Evolutionary conservation across 495 filamentous ascomycete species (phyloP).

Genomic region (Rostrohypoxylon terebratum): DNA sequence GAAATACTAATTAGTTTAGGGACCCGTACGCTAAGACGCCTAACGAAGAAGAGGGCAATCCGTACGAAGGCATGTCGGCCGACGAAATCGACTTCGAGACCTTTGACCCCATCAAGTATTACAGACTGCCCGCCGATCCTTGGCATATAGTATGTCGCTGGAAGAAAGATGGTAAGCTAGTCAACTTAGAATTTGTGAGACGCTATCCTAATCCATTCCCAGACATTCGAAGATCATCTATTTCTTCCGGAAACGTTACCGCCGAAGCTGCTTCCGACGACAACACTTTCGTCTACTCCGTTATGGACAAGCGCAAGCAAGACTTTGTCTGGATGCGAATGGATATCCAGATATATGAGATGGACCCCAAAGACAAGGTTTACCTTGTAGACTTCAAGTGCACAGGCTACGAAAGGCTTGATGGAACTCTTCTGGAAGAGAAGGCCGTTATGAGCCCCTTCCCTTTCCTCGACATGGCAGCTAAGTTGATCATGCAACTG

Average conservation of each 20-base stretch:
- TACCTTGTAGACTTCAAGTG: conserved; percentile 99
- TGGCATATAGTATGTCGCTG: conserved; percentile 96
- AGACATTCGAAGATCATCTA: conserved; percentile 56
- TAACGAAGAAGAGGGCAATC: conserved; percentile 39
- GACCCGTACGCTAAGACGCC: conserved; percentile 43
- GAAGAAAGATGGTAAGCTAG: conserved; percentile 75
- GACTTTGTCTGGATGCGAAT: conserved; percentile 84
- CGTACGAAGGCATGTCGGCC: conserved; percentile 42
- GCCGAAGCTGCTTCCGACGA: conserved; percentile 49
- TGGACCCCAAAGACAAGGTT: conserved; percentile 79
- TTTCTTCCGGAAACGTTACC: conserved; percentile 47
- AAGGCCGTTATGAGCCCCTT: conserved; percentile 82
- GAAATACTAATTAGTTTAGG: conserved; percentile 34
- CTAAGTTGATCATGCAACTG: conserved; percentile 78
- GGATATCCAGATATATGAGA: conserved; percentile 95
- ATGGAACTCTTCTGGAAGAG: conserved; percentile 70
- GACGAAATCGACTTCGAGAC: conserved; percentile 46
- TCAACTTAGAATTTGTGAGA: conserved; percentile 47
- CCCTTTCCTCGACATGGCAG: conserved; percentile 81
- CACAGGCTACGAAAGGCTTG: conserved; percentile 89
- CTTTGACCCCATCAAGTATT: conserved; percentile 59
- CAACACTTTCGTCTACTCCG: conserved; percentile 51
- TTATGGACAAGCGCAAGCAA: conserved; percentile 56
- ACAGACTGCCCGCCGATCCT: conserved; percentile 88
- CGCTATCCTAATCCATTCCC: conserved; percentile 26